These are phyloP conservation scores for Boletus rufocinnamomeus DNA, from an alignment of 768 basidiomycete species.

Conservation along the genomic window DNA sequence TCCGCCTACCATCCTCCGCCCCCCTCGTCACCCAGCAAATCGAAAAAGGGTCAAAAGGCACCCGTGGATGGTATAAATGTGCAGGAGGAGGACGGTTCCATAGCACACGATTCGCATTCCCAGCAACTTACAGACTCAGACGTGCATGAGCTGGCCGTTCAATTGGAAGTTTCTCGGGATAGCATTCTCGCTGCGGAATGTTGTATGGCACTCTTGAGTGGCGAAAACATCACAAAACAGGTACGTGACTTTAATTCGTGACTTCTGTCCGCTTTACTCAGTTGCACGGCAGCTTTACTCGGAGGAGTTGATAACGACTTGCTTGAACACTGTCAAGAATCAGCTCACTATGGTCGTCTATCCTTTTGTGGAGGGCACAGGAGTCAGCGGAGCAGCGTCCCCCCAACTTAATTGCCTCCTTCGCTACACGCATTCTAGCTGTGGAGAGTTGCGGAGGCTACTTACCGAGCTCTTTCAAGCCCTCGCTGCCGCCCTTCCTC, in stretches of 20 bases:
- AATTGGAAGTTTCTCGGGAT: constrained; percentile 65
- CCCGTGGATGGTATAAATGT: constrained; percentile 3
- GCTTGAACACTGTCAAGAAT: constrained; percentile 76
- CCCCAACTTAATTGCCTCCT: constrained; percentile 55
- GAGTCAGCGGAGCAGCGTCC: constrained; percentile 42
- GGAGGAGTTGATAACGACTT: constrained; percentile 85
- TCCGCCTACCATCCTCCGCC: constrained; percentile 22
- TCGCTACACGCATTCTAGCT: constrained; percentile 40
- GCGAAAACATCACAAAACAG: constrained; percentile 84
- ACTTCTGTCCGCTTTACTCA: constrained; percentile 2
- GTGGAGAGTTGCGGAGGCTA: constrained; percentile 44
- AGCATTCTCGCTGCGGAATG: constrained; percentile 85
- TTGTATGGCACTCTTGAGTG: constrained; percentile 72
- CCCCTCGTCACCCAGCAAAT: constrained; percentile 41
- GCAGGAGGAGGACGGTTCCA: constrained; percentile 1
- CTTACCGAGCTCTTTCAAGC: constrained; percentile 74
- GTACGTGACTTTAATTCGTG: constrained; percentile 41
- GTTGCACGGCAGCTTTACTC: constrained; percentile 71
- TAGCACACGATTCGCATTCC: constrained; percentile 11
- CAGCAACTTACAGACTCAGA: constrained; percentile 46
- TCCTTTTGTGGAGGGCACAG: constrained; percentile 79
- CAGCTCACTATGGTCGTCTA: constrained; percentile 79
- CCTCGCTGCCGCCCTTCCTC: constrained; percentile 68
- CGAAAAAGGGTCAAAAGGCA: constrained; percentile 51
- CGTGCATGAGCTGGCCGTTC: constrained; percentile 50